phyloP scores from a whole-genome alignment of 352 stramenopile genomes.

The Phytophthora hibernalis region DNA sequence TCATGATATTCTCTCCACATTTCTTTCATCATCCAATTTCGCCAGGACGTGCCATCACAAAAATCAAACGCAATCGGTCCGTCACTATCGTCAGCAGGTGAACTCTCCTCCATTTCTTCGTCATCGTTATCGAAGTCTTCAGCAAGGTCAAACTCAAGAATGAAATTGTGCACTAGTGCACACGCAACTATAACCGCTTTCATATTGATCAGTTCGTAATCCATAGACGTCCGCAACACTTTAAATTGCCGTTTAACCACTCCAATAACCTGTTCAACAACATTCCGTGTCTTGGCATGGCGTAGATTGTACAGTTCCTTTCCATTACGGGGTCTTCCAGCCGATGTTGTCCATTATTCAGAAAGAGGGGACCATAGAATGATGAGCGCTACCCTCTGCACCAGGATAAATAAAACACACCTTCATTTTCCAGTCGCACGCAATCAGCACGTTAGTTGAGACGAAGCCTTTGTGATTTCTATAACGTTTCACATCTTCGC shows the following conservation, averaged over 20 bases:
- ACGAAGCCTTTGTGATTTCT: no score
- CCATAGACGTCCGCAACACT: background rate
- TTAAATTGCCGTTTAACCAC: constrained; percentile 9
- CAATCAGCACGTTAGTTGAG: no score
- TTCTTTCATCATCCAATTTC: constrained; percentile 3
- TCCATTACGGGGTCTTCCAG: background rate
- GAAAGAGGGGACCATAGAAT: no score
- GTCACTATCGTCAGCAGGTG: constrained; percentile 4
- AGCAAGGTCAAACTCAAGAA: background rate
- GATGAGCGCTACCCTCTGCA: no score
- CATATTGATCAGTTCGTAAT: constrained; percentile 9
- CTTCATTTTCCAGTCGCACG: no score
- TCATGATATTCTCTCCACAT: constrained; percentile 23
- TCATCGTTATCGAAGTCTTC: background rate
- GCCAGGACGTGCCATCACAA: constrained; percentile 1
- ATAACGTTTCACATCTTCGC: no score
- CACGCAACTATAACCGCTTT: constrained; percentile 12
- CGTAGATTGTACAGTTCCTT: constrained; percentile 13
- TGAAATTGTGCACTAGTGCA: constrained; percentile 13
- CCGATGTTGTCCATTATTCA: background rate
- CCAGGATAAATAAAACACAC: no score
- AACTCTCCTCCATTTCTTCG: background rate
- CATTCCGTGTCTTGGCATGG: constrained; percentile 10
- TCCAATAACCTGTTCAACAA: constrained; percentile 12
- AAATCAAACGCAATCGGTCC: constrained; percentile 9